Evolutionary conservation across 2,329 filamentous ascomycete genomes (phyloP).

Genomic region (Penicillium occitanis): DNA sequence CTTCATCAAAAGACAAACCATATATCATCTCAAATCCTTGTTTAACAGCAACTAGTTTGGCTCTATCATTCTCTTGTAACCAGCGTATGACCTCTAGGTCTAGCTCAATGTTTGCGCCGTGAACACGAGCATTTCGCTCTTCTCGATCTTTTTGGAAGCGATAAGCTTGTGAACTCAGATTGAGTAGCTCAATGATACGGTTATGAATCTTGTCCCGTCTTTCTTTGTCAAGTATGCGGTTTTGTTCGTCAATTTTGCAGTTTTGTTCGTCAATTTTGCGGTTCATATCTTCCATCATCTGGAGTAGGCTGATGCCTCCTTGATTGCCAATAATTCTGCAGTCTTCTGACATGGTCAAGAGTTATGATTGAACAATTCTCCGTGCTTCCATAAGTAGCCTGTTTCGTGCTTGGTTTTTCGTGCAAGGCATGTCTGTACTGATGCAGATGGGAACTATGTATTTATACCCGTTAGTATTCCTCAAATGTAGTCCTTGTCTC

Average conservation of each 20-base stretch:
- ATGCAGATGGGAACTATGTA: constrained; percentile 4
- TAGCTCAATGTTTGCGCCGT: no score
- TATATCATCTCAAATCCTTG: no score
- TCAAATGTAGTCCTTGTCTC: neutral
- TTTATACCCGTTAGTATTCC: constrained; percentile 4
- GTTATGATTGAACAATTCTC: constrained; percentile 5
- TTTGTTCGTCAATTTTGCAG: no score
- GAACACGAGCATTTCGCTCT: no score
- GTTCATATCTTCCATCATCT: constrained; percentile 6
- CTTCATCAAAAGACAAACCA: no score
- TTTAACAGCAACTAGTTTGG: no score
- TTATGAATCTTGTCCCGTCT: neutral
- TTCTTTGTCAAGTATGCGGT: no score
- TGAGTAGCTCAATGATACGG: neutral
- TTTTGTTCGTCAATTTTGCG: no score
- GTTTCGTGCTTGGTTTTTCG: neutral
- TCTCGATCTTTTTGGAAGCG: neutral
- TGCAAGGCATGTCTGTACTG: neutral
- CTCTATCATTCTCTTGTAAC: no score
- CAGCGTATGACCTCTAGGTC: no score
- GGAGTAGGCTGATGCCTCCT: neutral
- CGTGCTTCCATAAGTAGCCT: neutral
- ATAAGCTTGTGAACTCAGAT: neutral
- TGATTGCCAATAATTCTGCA: constrained; percentile 10
- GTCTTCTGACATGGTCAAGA: neutral